Base-by-base conservation (phyloP, 495 filamentous ascomycete species). In the Trichoderma orchidacearum region DNA sequence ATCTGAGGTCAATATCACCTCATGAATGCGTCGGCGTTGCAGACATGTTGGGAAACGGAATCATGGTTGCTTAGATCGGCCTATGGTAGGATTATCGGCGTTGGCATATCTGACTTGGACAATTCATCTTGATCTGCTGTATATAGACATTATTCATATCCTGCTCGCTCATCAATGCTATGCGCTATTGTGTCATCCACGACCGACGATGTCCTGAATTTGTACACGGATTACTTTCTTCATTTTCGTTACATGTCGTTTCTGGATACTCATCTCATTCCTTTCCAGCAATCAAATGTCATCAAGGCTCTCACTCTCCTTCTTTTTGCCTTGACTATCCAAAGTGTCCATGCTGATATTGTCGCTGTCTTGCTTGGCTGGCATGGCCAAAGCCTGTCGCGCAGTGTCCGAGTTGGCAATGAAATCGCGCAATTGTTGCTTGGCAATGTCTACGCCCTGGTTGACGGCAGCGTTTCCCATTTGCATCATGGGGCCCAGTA, bases 401-500 rank as follows among this genome's bases (percentile, higher is more conserved):
- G 87, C 90, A 6, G 84, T 86, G 59, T 94, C 87, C 11, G 83
- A 85, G 38, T 77, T 80, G 72, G 88, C 87, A 55, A 96, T 71
- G 64, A 95, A 95, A 30, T 94, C 89, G 23, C 91, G 80, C 53
- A 96, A 78, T 58, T 83, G 83, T 69, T 90, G 85, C 75, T 94
- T 96, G 61, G 85, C 89, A 60, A 96, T 86, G 55, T 92, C 88
- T 15, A 95, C 56, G 1, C 85, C 94, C 70, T 97, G 93, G 60
- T 81, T 76, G 13, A 81, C 82, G 15, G 94, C 94, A 17, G 93
- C 93, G 63, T 93, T 88, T 54, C 81, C 82, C 87, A 98, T 95
- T 62, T 92, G 89, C 59, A 90, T 71, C 75, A 98, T 97, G 1
- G 93, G 94, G 2, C 93, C 91, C 79, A 93, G 91, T 8, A 98